These are phyloP conservation scores for Beauveria scarabaeidicola DNA, from an alignment of 2,329 filamentous ascomycete species.

Conservation along the genomic window DNA sequence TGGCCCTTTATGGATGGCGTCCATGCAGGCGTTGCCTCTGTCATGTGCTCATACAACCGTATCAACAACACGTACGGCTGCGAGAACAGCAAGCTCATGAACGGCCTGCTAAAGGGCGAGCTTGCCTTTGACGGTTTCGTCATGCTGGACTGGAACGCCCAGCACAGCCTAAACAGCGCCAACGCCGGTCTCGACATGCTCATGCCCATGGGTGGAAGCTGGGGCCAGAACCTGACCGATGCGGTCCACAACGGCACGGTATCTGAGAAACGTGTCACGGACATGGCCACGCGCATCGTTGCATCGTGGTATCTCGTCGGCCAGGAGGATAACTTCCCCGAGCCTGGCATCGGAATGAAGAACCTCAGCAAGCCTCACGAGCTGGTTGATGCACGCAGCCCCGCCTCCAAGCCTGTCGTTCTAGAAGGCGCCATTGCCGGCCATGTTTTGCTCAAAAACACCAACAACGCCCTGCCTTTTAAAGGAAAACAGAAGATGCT, in stretches of 20 bases:
- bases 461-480: conserved; percentile 53
- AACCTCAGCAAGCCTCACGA: conserved; percentile 43
- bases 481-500: conserved; percentile 43
- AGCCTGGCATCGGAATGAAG: conserved; percentile 48
- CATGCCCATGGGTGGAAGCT: conserved; percentile 48
- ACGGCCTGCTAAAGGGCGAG: conserved; percentile 57
- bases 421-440: conserved; percentile 49
- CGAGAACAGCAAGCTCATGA: conserved; percentile 61
- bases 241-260: conserved; percentile 73
- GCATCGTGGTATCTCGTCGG: conserved; percentile 51
- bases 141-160: conserved; percentile 60
- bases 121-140: conserved; percentile 62
- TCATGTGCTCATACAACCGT: conserved; percentile 66
- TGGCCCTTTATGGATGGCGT: conserved; percentile 59
- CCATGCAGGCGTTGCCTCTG: conserved; percentile 43
- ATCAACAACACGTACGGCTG: conserved; percentile 68
- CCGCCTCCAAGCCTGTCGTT: conserved; percentile 33
- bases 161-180: conserved; percentile 49
- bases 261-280: conserved; percentile 59
- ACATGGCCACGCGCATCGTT: conserved; percentile 68
- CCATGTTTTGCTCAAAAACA: conserved; percentile 73
- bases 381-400: conserved; percentile 40
- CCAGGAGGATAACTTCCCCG: conserved; percentile 39
- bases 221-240: conserved; percentile 60
- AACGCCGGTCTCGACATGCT: conserved; percentile 61